These are phyloP conservation scores for Termitomyces sp. DNA, from an alignment of 768 basidiomycete species.

Conservation along the genomic window DNA sequence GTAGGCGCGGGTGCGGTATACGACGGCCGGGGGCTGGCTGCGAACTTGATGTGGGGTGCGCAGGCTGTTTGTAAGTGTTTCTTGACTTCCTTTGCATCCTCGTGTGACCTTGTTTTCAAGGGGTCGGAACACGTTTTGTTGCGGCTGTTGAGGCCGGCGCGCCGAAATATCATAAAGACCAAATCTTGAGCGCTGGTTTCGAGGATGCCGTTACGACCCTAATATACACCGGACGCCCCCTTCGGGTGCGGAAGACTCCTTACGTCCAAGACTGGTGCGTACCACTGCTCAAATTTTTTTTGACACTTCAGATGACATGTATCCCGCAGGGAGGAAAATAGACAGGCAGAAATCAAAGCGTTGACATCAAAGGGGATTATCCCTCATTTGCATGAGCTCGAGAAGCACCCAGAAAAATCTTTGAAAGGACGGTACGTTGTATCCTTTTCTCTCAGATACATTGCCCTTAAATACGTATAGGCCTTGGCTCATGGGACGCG, in stretches of 20 bases:
- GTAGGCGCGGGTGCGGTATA: slow-evolving; percentile 90
- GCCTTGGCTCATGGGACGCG: slow-evolving; percentile 82
- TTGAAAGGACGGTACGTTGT: slow-evolving; percentile 39
- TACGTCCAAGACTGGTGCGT: slow-evolving; percentile 81
- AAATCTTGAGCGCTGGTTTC: slow-evolving; percentile 60
- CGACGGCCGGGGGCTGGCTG: slow-evolving; percentile 83
- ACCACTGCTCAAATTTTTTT: background rate
- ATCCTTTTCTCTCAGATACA: background rate
- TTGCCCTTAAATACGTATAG: slow-evolving; percentile 4
- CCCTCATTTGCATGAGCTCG: slow-evolving; percentile 65
- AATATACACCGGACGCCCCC: slow-evolving; percentile 86
- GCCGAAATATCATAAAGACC: slow-evolving; percentile 81
- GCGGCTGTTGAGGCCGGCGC: slow-evolving; percentile 78
- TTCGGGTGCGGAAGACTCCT: slow-evolving; percentile 79
- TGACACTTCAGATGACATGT: background rate
- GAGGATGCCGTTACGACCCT: slow-evolving; percentile 82
- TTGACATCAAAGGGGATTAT: slow-evolving; percentile 81
- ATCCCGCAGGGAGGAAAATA: slow-evolving; percentile 61
- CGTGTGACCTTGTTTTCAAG: slow-evolving; percentile 19
- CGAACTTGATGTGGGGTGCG: slow-evolving; percentile 87
- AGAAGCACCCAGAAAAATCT: slow-evolving; percentile 79
- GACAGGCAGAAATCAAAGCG: slow-evolving; percentile 75
- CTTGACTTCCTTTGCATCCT: background rate
- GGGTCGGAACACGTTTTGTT: slow-evolving; percentile 88
- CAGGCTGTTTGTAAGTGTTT: slow-evolving; percentile 68